Percentiles rank a stretch among this genome's conserved stretches.
phyloP scores from a whole-genome alignment of 2,329 filamentous ascomycete genomes.

The Colletotrichum sidae region DNA sequence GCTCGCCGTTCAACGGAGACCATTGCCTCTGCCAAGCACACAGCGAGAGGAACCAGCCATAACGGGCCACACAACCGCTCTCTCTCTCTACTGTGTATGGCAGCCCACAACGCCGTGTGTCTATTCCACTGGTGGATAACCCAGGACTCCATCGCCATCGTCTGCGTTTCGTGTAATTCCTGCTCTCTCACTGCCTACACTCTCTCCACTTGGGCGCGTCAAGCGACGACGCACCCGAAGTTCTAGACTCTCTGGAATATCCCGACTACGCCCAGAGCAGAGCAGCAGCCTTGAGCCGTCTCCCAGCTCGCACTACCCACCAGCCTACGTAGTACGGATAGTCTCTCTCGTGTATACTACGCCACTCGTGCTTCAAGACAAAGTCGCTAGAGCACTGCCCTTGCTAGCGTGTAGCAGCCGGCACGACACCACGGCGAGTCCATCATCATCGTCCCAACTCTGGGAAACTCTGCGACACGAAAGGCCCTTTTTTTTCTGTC shows the following conservation, averaged over 20 bases:
- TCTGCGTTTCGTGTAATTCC: conserved; percentile 11
- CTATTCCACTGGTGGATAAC: background rate
- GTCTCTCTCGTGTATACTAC: too few relatives aligned
- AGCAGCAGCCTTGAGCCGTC: too few relatives aligned
- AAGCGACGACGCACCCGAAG: conserved; percentile 4
- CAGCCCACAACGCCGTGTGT: too few relatives aligned
- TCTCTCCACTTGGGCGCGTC: conserved; percentile 22
- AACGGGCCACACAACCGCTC: too few relatives aligned
- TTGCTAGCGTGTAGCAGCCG: conserved; percentile 15
- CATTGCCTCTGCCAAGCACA: too few relatives aligned
- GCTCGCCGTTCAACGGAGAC: too few relatives aligned
- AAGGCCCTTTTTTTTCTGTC: conserved; percentile 5
- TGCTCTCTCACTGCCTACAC: background rate
- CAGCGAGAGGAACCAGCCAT: too few relatives aligned
- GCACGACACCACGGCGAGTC: background rate
- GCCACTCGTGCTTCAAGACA: background rate
- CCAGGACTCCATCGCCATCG: background rate
- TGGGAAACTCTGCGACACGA: conserved; percentile 29
- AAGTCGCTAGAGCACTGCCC: background rate
- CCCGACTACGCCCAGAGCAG: too few relatives aligned
- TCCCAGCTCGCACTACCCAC: too few relatives aligned
- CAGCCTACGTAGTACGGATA: too few relatives aligned
- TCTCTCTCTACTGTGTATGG: too few relatives aligned
- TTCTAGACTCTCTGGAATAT: conserved; percentile 8
- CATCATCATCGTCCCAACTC: conserved; percentile 29